Base-by-base conservation (phyloP, 2,329 filamentous ascomycete species). In the Sporothrix euskadiensis region DNA sequence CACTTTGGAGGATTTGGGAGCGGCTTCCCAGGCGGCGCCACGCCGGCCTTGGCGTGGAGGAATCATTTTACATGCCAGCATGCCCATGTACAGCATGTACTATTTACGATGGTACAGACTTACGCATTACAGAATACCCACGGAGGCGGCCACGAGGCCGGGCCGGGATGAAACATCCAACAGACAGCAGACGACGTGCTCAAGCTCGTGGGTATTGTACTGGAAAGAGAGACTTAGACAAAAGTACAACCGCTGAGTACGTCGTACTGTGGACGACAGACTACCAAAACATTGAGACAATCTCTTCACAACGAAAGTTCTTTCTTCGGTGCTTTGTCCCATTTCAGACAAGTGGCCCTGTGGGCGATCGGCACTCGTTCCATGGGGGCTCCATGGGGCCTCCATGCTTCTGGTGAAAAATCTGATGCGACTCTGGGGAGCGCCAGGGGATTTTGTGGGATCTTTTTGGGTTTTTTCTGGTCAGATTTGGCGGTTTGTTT, bases 331-430 rank as follows among this genome's bases (percentile, higher is more conserved):
- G 35, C 59, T 44, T 41, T 63, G 59, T 16, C 59, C 59, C 59
- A 12, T 44, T 63, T 63, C 59, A 63, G 59, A 14, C 19, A 44
- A 63, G 35, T 44, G n/a, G 59, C 35, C 39, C 59, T 63, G n/a
- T 12, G 35, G 59, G n/a, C 56, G 35, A 63, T 44, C 59, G 39
- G 59, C 39, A 26, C 35, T 63, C 59, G 32, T 26, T 49, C 39
- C 59, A 44, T 44, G 56, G 56, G 56, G 56, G 12, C 14, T 49
- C 44, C 12, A 49, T 49, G 44, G 44, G 44, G 16, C 56, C 56
- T 59, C 56, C 56, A 59, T 19, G 30, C 30, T 26, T 12, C 30
- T 59, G 16, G 10, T 4, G 14, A 59, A 35, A 59, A 35, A 14
- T 35, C 12, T 56, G 52, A 39, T 59, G 30, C 30, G 30, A 30